These are phyloP conservation scores for Asterionellopsis glacialis DNA, from an alignment of 108 stramenopile genomes.

Conservation along the genomic window DNA sequence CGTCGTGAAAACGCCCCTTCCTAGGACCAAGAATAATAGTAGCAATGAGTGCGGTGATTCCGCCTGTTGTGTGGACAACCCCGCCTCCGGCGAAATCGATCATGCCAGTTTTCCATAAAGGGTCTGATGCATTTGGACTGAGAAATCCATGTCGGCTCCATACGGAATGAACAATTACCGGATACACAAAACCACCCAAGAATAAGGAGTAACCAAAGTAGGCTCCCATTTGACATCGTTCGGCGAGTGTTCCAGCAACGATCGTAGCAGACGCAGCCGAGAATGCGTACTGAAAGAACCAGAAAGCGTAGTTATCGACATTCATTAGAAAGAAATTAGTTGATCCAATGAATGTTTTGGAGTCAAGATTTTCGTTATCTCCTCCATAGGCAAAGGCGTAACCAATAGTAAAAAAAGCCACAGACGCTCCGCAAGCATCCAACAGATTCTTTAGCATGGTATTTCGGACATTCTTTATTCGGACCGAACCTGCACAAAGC, in stretches of 20 bases:
- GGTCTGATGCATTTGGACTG: conserved; percentile 32
- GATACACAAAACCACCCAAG: conserved; percentile 85
- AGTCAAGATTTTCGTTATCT: conserved; percentile 15
- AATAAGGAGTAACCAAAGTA: conserved; percentile 74
- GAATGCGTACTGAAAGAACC: conserved; percentile 65
- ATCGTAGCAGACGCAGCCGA: conserved; percentile 71
- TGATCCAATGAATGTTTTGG: conserved; percentile 57
- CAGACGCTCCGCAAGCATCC: conserved; percentile 78
- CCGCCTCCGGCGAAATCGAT: conserved; percentile 75
- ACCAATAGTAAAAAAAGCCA: conserved; percentile 73
- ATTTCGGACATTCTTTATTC: conserved; percentile 82
- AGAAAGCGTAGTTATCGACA: conserved; percentile 43
- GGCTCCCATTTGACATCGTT: conserved; percentile 71
- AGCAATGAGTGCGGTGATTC: conserved; percentile 77
- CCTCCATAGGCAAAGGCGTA: conserved; percentile 79
- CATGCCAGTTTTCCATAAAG: conserved; percentile 62
- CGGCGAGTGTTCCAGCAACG: conserved; percentile 69
- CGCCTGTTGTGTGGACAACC: conserved; percentile 75
- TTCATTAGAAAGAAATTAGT: conserved; percentile 47
- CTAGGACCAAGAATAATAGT: conserved; percentile 83
- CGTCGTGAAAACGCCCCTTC: conserved; percentile 76
- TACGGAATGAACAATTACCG: conserved; percentile 74
- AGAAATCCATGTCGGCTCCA: conserved; percentile 78
- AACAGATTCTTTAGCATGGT: conserved; percentile 85
- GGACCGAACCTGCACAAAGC: conserved; percentile 78